Base-by-base conservation (phyloP, 2,329 filamentous ascomycete species). In the Esteya vermicola region DNA sequence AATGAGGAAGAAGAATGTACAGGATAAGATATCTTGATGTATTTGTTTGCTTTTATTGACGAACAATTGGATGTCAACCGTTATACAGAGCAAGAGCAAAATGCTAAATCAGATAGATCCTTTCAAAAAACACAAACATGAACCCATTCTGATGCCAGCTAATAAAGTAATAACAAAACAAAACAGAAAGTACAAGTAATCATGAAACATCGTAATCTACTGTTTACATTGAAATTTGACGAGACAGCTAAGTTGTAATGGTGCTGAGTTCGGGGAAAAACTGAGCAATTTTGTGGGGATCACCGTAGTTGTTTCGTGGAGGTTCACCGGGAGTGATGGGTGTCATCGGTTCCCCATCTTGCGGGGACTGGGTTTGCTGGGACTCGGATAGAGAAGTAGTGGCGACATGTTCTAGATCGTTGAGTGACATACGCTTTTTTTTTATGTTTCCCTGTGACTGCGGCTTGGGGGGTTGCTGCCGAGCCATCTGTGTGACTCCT, bases 391-490 rank as follows among this genome's bases (percentile, higher is more conserved):
- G 25, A 28, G 6, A 19, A 2, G 10, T 32, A 9, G 23, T 46
- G 9, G 23, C n/a, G n/a, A n/a, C n/a, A 23, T 48, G 47, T 20
- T 54, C 52, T 18, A 55, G 32, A 44, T 49, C 52, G 38, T 45
- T 52, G 12, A 58, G 47, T 7, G 55, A 56, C 40, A 53, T 53
- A 33, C 58, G 51, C 50, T 60, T 60, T 51, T 58, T 59, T 52
- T 60, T 60, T 45, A 59, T 60, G 44, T 60, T 60, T 13, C 57
- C 56, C 44, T 59, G 56, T 1, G 50, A 45, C 3, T 55, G 54
- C 40, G 45, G 42, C 28, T 48, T 50, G 10, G 50, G 43, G 14
- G 50, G 47, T 10, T 47, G 36, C 21, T 44, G 40, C 18, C 53
- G 43, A 3, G 28, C 20, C 13, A 20, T n/a, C n/a, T n/a, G 3